phyloP scores from a whole-genome alignment of 257 asterid genomes.

The Phtheirospermum japonicum region DNA sequence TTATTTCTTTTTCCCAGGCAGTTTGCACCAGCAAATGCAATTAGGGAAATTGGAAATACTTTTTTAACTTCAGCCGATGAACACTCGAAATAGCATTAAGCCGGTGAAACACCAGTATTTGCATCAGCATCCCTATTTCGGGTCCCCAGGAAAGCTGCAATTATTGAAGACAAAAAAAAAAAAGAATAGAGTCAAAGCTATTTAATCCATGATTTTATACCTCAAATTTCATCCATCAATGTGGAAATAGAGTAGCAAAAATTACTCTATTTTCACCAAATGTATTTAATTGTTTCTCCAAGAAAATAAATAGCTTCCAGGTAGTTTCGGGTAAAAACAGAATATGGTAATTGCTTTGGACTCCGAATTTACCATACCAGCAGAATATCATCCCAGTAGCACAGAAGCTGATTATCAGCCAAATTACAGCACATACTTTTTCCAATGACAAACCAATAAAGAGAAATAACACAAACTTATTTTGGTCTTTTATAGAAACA shows the following conservation, averaged over 20 bases:
- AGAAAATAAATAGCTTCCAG: not conserved
- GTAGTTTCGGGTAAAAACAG: too few relatives aligned
- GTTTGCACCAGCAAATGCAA: too few relatives aligned
- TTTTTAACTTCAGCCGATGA: too few relatives aligned
- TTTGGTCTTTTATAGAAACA: not conserved
- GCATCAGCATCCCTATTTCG: not conserved
- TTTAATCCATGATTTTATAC: not conserved
- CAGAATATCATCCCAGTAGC: not conserved
- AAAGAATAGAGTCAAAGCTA: too few relatives aligned
- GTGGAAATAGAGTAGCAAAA: too few relatives aligned
- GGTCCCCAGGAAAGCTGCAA: not conserved
- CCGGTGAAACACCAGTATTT: too few relatives aligned
- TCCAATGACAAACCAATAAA: not conserved
- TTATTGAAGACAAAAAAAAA: not conserved
- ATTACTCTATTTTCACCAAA: too few relatives aligned
- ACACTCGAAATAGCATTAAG: too few relatives aligned
- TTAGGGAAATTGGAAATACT: too few relatives aligned
- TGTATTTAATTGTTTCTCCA: too few relatives aligned
- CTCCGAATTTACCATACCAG: not conserved
- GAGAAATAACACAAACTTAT: not conserved
- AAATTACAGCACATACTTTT: not conserved
- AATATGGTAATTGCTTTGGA: not conserved
- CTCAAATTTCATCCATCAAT: too few relatives aligned
- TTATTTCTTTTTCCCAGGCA: too few relatives aligned
- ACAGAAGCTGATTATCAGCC: not conserved